phyloP scores from a whole-genome alignment of 768 basidiomycete species.

The Lyophyllum semitale region DNA sequence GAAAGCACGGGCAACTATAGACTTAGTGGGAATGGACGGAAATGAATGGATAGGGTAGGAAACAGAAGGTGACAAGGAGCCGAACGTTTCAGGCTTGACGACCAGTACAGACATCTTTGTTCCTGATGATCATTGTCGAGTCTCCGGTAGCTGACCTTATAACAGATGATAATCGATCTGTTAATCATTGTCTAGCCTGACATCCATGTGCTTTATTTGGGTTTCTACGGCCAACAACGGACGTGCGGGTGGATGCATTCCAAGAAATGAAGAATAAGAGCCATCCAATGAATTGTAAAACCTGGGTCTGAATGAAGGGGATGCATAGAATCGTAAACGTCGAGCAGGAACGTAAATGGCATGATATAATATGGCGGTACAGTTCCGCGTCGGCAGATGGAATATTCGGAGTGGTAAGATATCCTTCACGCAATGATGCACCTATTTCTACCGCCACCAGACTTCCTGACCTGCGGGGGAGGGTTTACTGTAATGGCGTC shows the following conservation, averaged over 20 bases:
- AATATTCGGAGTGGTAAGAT: constrained; percentile 22
- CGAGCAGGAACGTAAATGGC: constrained; percentile 72
- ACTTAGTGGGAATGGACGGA: constrained; percentile 2
- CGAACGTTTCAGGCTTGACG: constrained; percentile 8
- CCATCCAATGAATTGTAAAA: constrained; percentile 16
- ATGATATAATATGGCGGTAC: constrained; percentile 47
- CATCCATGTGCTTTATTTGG: constrained; percentile 6
- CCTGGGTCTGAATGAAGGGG: constrained; percentile 16
- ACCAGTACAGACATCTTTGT: constrained; percentile 16
- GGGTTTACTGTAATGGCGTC: constrained; percentile 63
- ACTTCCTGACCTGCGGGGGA: constrained; percentile 59
- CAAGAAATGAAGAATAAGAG: constrained; percentile 14
- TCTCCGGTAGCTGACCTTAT: too few relatives aligned
- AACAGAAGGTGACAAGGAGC: neutral
- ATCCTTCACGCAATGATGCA: constrained; percentile 74
- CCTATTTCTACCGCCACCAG: constrained; percentile 36
- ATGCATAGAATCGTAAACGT: constrained; percentile 63
- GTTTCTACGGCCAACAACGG: constrained; percentile 1
- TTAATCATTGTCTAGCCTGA: neutral
- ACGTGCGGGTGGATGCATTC: constrained; percentile 10
- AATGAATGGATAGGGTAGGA: constrained; percentile 2
- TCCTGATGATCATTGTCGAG: constrained; percentile 16
- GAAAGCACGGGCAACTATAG: constrained; percentile 1
- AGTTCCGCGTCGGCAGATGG: constrained; percentile 27
- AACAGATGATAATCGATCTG: too few relatives aligned